phyloP scores from a whole-genome alignment of 169 alveolate species.

The Perkinsus olseni region DNA sequence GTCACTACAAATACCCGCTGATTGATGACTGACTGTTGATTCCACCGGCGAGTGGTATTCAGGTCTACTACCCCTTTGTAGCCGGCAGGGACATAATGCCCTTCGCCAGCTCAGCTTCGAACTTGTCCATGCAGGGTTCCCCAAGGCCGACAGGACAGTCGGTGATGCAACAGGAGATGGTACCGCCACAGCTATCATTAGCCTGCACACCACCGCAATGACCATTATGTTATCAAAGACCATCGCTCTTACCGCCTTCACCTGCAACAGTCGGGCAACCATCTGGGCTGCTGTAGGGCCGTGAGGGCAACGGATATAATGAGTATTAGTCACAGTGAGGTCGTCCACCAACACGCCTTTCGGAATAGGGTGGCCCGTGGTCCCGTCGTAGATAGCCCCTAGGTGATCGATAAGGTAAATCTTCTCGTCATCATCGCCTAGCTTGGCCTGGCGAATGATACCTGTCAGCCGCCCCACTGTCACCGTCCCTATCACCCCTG shows the following conservation, averaged over 20 bases:
- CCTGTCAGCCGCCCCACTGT: constrained; percentile 20
- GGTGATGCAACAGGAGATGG: constrained; percentile 34
- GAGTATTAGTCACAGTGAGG: constrained; percentile 13
- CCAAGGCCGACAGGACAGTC: constrained; percentile 54
- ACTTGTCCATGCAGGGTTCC: constrained; percentile 53
- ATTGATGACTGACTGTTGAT: no score
- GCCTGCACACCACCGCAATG: not conserved
- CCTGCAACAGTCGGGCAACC: constrained; percentile 25
- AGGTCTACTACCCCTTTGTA: constrained; percentile 37
- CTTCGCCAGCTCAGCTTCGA: constrained; percentile 54
- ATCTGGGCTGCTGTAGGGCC: constrained; percentile 42
- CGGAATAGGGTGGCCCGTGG: not conserved
- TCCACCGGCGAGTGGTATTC: not conserved
- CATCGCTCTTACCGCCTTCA: not conserved
- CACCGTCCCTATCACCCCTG: constrained; percentile 18
- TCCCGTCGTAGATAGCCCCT: not conserved
- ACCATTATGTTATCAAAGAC: not conserved
- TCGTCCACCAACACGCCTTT: not conserved
- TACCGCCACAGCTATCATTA: constrained; percentile 32
- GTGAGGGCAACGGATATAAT: constrained; percentile 47
- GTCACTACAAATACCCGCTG: not conserved
- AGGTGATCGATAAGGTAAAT: constrained; percentile 8
- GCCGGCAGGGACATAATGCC: constrained; percentile 61
- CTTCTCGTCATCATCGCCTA: not conserved
- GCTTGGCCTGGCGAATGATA: constrained; percentile 17